These are phyloP conservation scores for Strobilomyces echinocephalus DNA, from an alignment of 768 basidiomycete species.

Conservation along the genomic window DNA sequence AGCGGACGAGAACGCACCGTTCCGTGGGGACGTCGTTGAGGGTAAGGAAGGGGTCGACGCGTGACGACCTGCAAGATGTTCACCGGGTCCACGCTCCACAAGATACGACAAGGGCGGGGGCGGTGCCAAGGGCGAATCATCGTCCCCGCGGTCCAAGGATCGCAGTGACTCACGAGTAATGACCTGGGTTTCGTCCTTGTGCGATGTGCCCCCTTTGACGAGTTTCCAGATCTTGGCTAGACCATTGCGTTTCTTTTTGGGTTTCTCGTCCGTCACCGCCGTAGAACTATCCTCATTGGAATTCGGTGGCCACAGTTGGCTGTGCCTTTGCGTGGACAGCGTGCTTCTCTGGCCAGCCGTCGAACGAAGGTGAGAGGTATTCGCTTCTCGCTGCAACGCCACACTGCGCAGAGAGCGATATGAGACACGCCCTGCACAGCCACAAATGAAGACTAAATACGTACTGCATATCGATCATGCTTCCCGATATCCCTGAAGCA, in stretches of 20 bases:
- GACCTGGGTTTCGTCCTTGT: slow-evolving; percentile 31
- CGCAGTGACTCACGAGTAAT: slow-evolving; percentile 35
- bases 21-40: slow-evolving; percentile 53
- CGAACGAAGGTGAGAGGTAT: slow-evolving; percentile 29
- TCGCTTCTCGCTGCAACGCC: slow-evolving; percentile 67
- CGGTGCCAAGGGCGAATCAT: slow-evolving; percentile 76
- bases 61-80: slow-evolving; percentile 49
- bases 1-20: slow-evolving; percentile 46
- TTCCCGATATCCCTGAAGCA: slow-evolving; percentile 76
- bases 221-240: slow-evolving; percentile 78
- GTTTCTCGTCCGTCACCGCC: slow-evolving; percentile 38
- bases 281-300: slow-evolving; percentile 26
- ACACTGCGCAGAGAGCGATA: slow-evolving; percentile 42
- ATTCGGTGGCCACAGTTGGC: slow-evolving; percentile 50
- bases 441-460: slow-evolving; percentile 31
- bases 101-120: slow-evolving; percentile 91
- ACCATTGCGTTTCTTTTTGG: slow-evolving; percentile 77
- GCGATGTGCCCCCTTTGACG: slow-evolving; percentile 55
- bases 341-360: slow-evolving; percentile 34
- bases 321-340: slow-evolving; percentile 37
- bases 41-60: slow-evolving; percentile 68
- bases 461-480: slow-evolving; percentile 92
- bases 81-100: slow-evolving; percentile 54
- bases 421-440: slow-evolving; percentile 3
- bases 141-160: slow-evolving; percentile 44